Evolutionary conservation across 2,329 filamentous ascomycete genomes (phyloP).

Genomic region (Epicoccum sorghinum): DNA sequence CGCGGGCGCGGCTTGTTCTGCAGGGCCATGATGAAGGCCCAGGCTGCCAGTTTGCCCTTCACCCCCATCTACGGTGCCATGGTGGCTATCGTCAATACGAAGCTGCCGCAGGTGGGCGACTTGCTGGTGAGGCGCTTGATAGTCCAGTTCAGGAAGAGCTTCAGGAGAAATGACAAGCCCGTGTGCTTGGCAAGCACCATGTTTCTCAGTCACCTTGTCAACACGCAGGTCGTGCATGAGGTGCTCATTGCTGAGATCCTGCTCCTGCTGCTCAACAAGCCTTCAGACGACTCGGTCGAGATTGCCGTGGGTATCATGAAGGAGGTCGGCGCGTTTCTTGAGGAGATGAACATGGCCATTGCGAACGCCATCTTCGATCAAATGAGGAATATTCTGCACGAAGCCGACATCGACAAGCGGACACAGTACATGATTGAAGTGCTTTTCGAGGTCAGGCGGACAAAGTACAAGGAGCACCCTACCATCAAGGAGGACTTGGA

Average conservation of each 20-base stretch:
- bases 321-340: constrained; percentile 91
- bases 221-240: constrained; percentile 94
- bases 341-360: constrained; percentile 92
- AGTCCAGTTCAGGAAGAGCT: constrained; percentile 92
- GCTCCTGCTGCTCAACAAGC: constrained; percentile 89
- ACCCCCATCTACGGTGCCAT: constrained; percentile 96
- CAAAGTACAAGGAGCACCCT: constrained; percentile 94
- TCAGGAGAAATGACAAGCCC: constrained; percentile 95
- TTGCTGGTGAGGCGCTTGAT: constrained; percentile 83
- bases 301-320: constrained; percentile 93
- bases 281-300: constrained; percentile 96
- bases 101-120: constrained; percentile 92
- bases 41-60: constrained; percentile 93
- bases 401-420: constrained; percentile 95
- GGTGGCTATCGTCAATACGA: constrained; percentile 96
- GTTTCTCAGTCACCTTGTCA: constrained; percentile 93
- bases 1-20: constrained; percentile 92
- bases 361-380: constrained; percentile 92
- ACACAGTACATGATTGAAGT: constrained; percentile 99
- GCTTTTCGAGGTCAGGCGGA: constrained; percentile 93
- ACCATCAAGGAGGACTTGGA: constrained; percentile 92
- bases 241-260: constrained; percentile 92
- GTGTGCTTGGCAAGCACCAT: constrained; percentile 92
- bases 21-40: constrained; percentile 96
- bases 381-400: constrained; percentile 92